These are phyloP conservation scores for Arthrocladium fulminans DNA, from an alignment of 2,329 filamentous ascomycete species.

Conservation along the genomic window DNA sequence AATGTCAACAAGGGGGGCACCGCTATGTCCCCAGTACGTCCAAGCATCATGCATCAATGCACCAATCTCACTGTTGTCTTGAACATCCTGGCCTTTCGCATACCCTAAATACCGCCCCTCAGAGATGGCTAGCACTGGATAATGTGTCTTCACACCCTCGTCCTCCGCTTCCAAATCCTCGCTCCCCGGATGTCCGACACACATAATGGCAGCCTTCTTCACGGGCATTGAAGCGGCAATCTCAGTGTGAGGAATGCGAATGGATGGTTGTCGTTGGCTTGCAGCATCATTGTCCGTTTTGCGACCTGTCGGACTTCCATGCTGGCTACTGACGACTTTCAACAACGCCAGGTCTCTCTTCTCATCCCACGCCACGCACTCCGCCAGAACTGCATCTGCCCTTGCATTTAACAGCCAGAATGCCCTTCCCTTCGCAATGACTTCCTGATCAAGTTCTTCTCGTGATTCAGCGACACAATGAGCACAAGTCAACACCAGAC, in stretches of 20 bases:
- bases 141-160: slow-evolving; percentile 33
- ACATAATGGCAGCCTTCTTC: slow-evolving; percentile 24
- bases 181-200: slow-evolving; percentile 34
- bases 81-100: slow-evolving; percentile 31
- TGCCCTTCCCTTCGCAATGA: slow-evolving; percentile 21
- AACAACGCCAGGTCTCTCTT: slow-evolving; percentile 41
- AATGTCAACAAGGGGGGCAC: slow-evolving; percentile 40
- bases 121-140: slow-evolving; percentile 42
- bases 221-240: slow-evolving; percentile 14
- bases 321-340: slow-evolving; percentile 30
- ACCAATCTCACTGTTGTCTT: slow-evolving; percentile 47
- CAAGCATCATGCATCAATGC: slow-evolving; percentile 46
- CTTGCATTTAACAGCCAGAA: slow-evolving; percentile 39
- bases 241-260: background rate
- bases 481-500: slow-evolving; percentile 43
- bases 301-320: no score
- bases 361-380: slow-evolving; percentile 35
- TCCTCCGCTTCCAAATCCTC: slow-evolving; percentile 38
- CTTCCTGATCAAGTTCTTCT: slow-evolving; percentile 30
- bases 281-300: no score
- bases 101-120: slow-evolving; percentile 36
- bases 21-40: slow-evolving; percentile 51
- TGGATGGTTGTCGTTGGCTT: slow-evolving; percentile 19
- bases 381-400: slow-evolving; percentile 33
- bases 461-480: slow-evolving; percentile 38